Conservation (phyloP, 345 rosid species). For the Conringia planisiliqua region DNA sequence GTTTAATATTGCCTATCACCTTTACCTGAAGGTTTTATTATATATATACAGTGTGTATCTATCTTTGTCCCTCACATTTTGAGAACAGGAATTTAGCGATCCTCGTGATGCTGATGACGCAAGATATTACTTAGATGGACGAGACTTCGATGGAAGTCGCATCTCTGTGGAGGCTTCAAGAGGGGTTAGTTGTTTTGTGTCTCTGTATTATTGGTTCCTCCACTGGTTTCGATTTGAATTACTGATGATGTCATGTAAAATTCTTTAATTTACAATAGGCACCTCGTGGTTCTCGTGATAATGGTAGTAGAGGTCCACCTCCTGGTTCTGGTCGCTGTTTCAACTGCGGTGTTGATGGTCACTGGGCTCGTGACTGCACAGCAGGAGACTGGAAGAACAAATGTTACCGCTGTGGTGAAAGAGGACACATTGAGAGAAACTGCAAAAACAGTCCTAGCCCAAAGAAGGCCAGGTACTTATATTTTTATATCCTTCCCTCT, state of each 20-base stretch:
- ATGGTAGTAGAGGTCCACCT: constrained; percentile 81
- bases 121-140: constrained; percentile 70
- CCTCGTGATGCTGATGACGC: constrained; percentile 98
- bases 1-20: neutral
- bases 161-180: constrained; percentile 85
- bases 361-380: constrained; percentile 96
- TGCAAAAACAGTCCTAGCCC: constrained; percentile 80
- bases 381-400: constrained; percentile 98
- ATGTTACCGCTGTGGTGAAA: constrained; percentile 94
- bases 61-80: neutral
- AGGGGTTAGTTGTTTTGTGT: constrained; percentile 48
- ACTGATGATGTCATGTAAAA: neutral
- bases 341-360: constrained; percentile 96
- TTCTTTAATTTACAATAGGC: constrained; percentile 37
- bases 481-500: neutral
- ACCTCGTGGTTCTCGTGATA: constrained; percentile 72
- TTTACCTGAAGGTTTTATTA: neutral
- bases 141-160: constrained; percentile 84
- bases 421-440: constrained; percentile 92
- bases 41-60: constrained; percentile 18
- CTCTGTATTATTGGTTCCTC: neutral
- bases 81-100: constrained; percentile 86
- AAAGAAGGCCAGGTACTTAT: constrained; percentile 55
- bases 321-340: constrained; percentile 97
- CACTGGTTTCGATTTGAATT: neutral